Conservation (phyloP, 768 basidiomycete species). For the Myochromella boudieri region DNA sequence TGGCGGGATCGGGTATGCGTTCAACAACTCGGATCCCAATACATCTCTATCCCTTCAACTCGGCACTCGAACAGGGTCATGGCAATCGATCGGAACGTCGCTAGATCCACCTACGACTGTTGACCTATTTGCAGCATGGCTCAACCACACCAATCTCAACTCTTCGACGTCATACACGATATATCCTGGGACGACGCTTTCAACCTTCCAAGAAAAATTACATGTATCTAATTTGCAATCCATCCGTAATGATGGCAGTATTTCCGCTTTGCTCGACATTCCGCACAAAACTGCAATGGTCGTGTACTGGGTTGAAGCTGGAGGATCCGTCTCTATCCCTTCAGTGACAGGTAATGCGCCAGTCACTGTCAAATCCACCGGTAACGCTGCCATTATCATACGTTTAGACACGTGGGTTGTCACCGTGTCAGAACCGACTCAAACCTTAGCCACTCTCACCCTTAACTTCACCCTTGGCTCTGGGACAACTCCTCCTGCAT, state of each 20-base stretch:
- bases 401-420: constrained; percentile 40
- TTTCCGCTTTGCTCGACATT: constrained; percentile 53
- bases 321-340: constrained; percentile 43
- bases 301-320: constrained; percentile 55
- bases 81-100: constrained; percentile 65
- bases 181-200: constrained; percentile 51
- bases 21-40: constrained; percentile 33
- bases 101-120: constrained; percentile 54
- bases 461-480: constrained; percentile 27
- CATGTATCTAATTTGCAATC: constrained; percentile 28
- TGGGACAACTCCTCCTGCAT: constrained; percentile 9
- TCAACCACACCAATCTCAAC: constrained; percentile 39
- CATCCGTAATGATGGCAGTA: constrained; percentile 44
- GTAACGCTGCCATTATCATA: constrained; percentile 47
- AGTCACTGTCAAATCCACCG: constrained; percentile 36
- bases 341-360: constrained; percentile 21
- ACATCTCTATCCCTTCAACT: constrained; percentile 39
- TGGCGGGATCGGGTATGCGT: constrained; percentile 59
- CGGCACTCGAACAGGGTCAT: constrained; percentile 54
- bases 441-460: constrained; percentile 37
- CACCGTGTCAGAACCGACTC: constrained; percentile 69
- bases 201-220: constrained; percentile 39
- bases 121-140: constrained; percentile 66
- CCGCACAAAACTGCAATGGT: constrained; percentile 40
- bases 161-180: constrained; percentile 51